Percentiles rank a stretch among this genome's conserved stretches.
Evolutionary conservation across 2,329 filamentous ascomycete genomes (phyloP).

Genomic region (Acrocalymma vagum): DNA sequence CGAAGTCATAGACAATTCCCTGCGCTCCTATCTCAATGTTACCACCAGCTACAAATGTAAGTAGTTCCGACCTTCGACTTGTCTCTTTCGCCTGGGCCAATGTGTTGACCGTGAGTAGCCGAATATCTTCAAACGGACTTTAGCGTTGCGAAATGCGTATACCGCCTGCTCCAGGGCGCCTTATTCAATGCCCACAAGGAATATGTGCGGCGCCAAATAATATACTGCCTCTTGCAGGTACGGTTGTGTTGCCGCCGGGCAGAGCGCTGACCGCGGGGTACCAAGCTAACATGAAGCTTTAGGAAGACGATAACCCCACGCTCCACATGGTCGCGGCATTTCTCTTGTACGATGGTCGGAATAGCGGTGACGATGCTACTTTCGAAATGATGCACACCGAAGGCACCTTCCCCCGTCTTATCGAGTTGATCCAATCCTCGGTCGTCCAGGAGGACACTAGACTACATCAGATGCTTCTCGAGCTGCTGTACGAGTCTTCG

Average conservation of each 20-base stretch:
- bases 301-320: slow-evolving; percentile 85
- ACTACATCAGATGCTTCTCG: slow-evolving; percentile 82
- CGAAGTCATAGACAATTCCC: slow-evolving; percentile 80
- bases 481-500: slow-evolving; percentile 96
- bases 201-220: slow-evolving; percentile 91
- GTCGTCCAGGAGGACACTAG: slow-evolving; percentile 70
- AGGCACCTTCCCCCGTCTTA: slow-evolving; percentile 80
- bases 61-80: slow-evolving; percentile 10
- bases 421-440: slow-evolving; percentile 79
- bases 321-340: slow-evolving; percentile 85
- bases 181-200: slow-evolving; percentile 79
- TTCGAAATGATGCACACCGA: slow-evolving; percentile 90
- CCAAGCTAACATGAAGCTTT: slow-evolving; percentile 35
- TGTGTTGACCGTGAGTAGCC: slow-evolving; percentile 55
- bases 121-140: slow-evolving; percentile 79
- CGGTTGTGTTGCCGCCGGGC: slow-evolving; percentile 11
- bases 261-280: neutral
- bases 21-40: slow-evolving; percentile 84
- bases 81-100: slow-evolving; percentile 1
- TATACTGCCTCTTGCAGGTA: slow-evolving; percentile 83
- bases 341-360: slow-evolving; percentile 84
- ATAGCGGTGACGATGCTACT: slow-evolving; percentile 76
- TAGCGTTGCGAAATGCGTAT: slow-evolving; percentile 81
- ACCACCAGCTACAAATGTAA: slow-evolving; percentile 75
- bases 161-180: slow-evolving; percentile 76